Evolutionary conservation across 768 basidiomycete species (phyloP).

Genomic region (Tylopilus plumbeoviolaceoides): DNA sequence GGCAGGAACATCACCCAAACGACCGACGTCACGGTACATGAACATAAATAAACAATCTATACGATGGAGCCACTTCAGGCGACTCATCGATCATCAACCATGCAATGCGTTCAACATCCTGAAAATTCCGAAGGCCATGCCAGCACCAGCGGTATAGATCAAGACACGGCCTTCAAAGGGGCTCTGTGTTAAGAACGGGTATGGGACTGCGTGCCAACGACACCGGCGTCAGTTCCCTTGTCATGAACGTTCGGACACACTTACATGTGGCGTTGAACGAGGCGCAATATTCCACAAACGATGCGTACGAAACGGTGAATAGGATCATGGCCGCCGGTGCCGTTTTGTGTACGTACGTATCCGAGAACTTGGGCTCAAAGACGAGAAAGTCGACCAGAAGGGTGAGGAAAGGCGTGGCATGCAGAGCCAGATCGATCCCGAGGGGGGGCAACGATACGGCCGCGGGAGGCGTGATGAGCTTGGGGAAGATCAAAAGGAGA

Average conservation of each 20-base stretch:
- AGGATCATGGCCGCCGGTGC: conserved; percentile 18
- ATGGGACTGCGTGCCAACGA: conserved; percentile 52
- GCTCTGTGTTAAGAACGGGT: conserved; percentile 74
- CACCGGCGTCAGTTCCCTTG: neutral
- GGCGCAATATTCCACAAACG: conserved; percentile 68
- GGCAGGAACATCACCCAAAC: neutral
- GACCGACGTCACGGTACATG: too few relatives aligned
- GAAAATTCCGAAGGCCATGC: conserved; percentile 38
- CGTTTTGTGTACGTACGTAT: conserved; percentile 1
- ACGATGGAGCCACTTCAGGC: too few relatives aligned
- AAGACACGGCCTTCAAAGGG: conserved; percentile 44
- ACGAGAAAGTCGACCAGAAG: conserved; percentile 65
- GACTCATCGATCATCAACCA: conserved; percentile 11
- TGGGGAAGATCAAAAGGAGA: conserved; percentile 19
- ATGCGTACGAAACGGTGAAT: conserved; percentile 46
- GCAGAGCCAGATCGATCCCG: conserved; percentile 57
- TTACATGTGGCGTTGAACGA: conserved; percentile 56
- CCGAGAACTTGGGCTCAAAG: conserved; percentile 54
- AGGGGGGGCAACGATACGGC: conserved; percentile 37
- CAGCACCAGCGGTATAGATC: conserved; percentile 54
- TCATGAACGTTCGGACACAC: conserved; percentile 20
- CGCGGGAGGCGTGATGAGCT: neutral
- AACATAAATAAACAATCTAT: too few relatives aligned
- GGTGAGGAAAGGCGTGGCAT: conserved; percentile 55
- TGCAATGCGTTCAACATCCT: conserved; percentile 58